Evolutionary conservation across 2,329 filamentous ascomycete species (phyloP).

Genomic region (Aureobasidium sp.): DNA sequence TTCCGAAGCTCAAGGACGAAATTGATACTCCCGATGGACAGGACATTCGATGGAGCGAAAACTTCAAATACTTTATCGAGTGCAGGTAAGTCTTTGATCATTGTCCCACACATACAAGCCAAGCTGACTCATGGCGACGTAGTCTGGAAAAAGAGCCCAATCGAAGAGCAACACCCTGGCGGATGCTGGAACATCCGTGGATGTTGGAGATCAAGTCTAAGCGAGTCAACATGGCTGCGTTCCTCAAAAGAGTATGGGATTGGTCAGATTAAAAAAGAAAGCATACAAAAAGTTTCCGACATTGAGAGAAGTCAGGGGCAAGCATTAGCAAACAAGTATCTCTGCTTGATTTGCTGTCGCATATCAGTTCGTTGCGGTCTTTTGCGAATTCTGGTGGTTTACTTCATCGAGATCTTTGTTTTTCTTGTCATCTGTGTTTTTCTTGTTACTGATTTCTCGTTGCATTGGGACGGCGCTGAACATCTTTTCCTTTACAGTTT

Average conservation of each 20-base stretch:
- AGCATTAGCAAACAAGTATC: not conserved
- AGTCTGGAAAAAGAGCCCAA: slow-evolving; percentile 91
- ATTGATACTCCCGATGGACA: slow-evolving; percentile 53
- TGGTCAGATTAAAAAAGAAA: slow-evolving; percentile 63
- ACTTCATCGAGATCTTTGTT: not conserved
- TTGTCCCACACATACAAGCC: not conserved
- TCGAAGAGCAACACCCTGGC: slow-evolving; percentile 88
- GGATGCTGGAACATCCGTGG: slow-evolving; percentile 98
- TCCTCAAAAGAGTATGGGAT: slow-evolving; percentile 91
- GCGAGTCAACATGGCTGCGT: slow-evolving; percentile 95
- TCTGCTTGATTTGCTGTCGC: not conserved
- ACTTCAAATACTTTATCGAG: slow-evolving; percentile 98
- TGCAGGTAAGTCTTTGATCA: slow-evolving; percentile 73
- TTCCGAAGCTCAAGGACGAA: slow-evolving; percentile 93
- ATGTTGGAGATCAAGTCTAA: slow-evolving; percentile 94
- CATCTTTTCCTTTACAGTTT: not conserved
- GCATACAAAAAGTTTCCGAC: not conserved
- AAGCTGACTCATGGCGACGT: slow-evolving; percentile 23
- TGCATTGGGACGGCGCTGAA: slow-evolving; percentile 2
- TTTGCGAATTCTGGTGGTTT: not conserved
- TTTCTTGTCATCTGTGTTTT: not conserved
- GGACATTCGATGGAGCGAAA: slow-evolving; percentile 89
- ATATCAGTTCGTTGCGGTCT: not conserved
- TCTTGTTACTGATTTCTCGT: not conserved
- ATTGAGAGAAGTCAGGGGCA: not conserved